These are phyloP conservation scores for Pythium brachiatum DNA, from an alignment of 352 stramenopile species.

Conservation along the genomic window DNA sequence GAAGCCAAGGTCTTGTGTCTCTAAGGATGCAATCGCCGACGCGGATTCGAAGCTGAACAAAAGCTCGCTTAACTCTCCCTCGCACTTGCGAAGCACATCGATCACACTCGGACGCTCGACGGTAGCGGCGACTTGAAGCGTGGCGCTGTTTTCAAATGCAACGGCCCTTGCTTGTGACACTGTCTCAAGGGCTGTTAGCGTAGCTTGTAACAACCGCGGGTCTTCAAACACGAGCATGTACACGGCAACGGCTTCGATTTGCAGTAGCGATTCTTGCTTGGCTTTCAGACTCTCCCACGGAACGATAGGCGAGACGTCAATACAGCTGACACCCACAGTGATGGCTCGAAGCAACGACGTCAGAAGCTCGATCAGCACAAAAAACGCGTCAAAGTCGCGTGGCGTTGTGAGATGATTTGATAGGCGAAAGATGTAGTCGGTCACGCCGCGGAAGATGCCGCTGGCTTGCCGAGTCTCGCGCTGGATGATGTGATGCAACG, in stretches of 20 bases:
- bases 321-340: not conserved
- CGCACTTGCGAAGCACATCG: constrained; percentile 21
- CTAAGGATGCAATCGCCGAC: constrained; percentile 8
- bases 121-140: not conserved
- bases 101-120: constrained; percentile 26
- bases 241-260: constrained; percentile 57
- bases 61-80: constrained; percentile 20
- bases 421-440: constrained; percentile 60
- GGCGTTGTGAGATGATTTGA: constrained; percentile 31
- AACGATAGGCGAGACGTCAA: not conserved
- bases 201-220: constrained; percentile 25
- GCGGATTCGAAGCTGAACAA: constrained; percentile 23
- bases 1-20: constrained; percentile 13
- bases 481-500: constrained; percentile 37
- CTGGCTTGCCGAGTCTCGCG: constrained; percentile 22
- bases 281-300: constrained; percentile 38
- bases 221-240: constrained; percentile 58
- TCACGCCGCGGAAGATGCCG: constrained; percentile 48
- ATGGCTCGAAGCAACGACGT: constrained; percentile 31
- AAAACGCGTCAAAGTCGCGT: constrained; percentile 33
- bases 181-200: constrained; percentile 33
- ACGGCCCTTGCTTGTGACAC: constrained; percentile 21
- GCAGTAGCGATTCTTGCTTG: constrained; percentile 47
- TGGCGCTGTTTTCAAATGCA: not conserved
- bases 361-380: constrained; percentile 34